Conservation (phyloP, 1,139 yeast species). For the Hemisphaericaspora subhashii region DNA sequence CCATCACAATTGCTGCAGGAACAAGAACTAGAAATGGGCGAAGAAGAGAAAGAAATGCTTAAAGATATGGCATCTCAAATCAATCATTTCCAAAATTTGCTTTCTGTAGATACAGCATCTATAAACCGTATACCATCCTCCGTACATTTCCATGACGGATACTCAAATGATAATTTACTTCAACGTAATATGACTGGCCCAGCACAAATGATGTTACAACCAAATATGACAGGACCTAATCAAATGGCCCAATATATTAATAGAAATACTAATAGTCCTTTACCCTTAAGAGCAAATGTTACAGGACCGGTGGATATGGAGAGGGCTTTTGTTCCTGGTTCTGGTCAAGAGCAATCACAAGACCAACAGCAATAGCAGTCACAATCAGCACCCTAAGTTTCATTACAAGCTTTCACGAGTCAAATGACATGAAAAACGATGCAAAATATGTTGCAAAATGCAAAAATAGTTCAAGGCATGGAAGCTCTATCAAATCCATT, state of each 20-base stretch:
- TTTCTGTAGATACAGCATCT: slow-evolving; percentile 64
- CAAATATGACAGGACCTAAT: slow-evolving; percentile 62
- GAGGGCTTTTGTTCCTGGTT: slow-evolving; percentile 26
- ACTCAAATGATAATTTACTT: slow-evolving; percentile 25
- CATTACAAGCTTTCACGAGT: slow-evolving; percentile 43
- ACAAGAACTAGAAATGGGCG: slow-evolving; percentile 38
- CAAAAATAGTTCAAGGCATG: slow-evolving; percentile 19
- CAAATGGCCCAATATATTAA: slow-evolving; percentile 31
- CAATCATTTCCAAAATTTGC: slow-evolving; percentile 62
- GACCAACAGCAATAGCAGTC: too few relatives aligned
- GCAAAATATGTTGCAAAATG: slow-evolving; percentile 38
- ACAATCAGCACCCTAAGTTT: slow-evolving; percentile 26
- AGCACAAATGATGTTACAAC: slow-evolving; percentile 45
- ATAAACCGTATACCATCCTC: slow-evolving; percentile 56
- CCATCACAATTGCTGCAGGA: slow-evolving; percentile 13
- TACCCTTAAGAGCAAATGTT: slow-evolving; percentile 5
- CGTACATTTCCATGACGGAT: slow-evolving; percentile 33
- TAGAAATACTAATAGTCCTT: too few relatives aligned
- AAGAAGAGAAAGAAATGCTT: slow-evolving; percentile 59
- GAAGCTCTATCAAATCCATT: too few relatives aligned
- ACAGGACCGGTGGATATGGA: slow-evolving; percentile 41
- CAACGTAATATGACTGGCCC: slow-evolving; percentile 58
- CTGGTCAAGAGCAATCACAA: slow-evolving; percentile 15
- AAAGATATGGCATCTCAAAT: slow-evolving; percentile 68
- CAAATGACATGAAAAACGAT: slow-evolving; percentile 48